Base-by-base conservation (phyloP, 2,329 filamentous ascomycete genomes). In the Bipolaris bicolor region DNA sequence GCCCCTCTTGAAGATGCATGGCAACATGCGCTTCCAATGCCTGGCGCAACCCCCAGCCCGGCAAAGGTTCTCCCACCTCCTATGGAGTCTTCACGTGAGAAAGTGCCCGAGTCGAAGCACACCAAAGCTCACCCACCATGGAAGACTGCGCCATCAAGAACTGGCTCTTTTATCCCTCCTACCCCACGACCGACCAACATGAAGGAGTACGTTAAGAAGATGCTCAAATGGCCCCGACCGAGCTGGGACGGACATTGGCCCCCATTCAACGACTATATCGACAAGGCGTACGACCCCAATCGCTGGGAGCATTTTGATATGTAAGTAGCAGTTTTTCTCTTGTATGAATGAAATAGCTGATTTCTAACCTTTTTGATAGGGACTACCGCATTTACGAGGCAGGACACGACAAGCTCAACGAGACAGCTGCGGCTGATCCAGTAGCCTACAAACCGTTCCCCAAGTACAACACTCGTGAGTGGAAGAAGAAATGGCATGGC, bases 361-460 rank as follows among this genome's bases (percentile, higher is more conserved):
- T 13, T 36, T 36, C 45, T 36, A 56, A 64, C 40, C 34, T 33
- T 33, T 13, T 15, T 34, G 29, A 20, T 44, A 75, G 77, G 68
- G 76, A 81, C 45, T 66, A 76, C 24, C 73, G 76, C 15, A 71
- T 74, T 43, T 81, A 78, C 60, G 61, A 72, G 15, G 66, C 76
- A 20, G 66, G 70, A n/a, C 71, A 75, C 36, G 61, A 74, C 31
- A 71, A 69, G 49, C 64, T 76, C 4, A 65, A 69, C 33, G 57
- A 51, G 5, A 61, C 60, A 3, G 58, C 61, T 9, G 66, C 67
- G 10, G 61, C 68, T n/a, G 60, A 73, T 48, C 83, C 86, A 0
- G 79, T 84, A 52, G 79, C 83, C 18, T 91, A 90, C 75, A 82
- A 88, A 56, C 90, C 90, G 0, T 92, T 92, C 62, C 89, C 90